Conservation (phyloP, 2,329 filamentous ascomycete species). For the Podosphaera fusca region DNA sequence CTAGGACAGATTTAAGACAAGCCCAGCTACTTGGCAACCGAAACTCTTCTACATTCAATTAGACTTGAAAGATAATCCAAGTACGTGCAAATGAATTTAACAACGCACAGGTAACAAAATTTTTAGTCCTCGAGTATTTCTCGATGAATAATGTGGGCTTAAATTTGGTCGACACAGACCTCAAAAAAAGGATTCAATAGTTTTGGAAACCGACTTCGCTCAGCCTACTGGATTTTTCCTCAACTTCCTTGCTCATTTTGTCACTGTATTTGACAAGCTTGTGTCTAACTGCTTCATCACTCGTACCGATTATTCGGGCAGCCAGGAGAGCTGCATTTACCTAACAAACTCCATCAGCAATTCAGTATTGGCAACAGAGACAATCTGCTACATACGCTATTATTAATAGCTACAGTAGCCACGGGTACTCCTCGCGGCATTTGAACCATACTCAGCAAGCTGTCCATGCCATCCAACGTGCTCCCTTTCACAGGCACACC, state of each 20-base stretch:
- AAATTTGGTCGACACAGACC: too few species aligned
- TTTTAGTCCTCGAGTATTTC: too few species aligned
- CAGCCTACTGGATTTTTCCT: constrained; percentile 35
- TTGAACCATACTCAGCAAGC: constrained; percentile 49
- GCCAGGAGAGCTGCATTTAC: constrained; percentile 50
- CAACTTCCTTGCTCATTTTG: constrained; percentile 40
- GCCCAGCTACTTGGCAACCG: too few species aligned
- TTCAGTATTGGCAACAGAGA: background rate
- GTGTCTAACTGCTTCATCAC: constrained; percentile 29
- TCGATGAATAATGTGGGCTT: too few species aligned
- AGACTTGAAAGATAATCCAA: too few species aligned
- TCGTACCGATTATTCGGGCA: constrained; percentile 38
- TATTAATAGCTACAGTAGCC: constrained; percentile 59
- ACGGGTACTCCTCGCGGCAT: constrained; percentile 55
- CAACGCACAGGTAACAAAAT: too few species aligned
- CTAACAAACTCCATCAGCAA: background rate
- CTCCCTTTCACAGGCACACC: constrained; percentile 58
- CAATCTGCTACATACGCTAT: constrained; percentile 27
- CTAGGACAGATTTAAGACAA: too few species aligned
- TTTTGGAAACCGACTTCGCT: constrained; percentile 26
- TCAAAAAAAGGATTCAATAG: too few species aligned
- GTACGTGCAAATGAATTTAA: too few species aligned
- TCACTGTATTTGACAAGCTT: constrained; percentile 37
- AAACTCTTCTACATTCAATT: too few species aligned
- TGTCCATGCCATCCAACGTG: constrained; percentile 48